Percentiles rank a stretch among this genome's conserved stretches.
Conservation (phyloP, 2,329 filamentous ascomycete species). For the Bipolaris gigantea region DNA sequence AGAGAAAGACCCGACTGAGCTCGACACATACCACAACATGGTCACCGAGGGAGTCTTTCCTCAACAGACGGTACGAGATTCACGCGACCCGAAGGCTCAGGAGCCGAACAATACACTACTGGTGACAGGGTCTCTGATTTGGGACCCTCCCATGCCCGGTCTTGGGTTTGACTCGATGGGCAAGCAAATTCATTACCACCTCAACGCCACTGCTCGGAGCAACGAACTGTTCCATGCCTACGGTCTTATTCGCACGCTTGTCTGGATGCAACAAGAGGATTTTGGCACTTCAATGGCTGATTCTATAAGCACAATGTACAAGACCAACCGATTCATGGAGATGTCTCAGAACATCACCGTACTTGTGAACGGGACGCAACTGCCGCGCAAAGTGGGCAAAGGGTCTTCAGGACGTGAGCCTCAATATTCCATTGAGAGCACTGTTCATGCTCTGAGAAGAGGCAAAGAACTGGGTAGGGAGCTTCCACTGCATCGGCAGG, state of each 20-base stretch:
- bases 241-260: slow-evolving; percentile 76
- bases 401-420: slow-evolving; percentile 27
- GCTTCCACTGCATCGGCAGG: slow-evolving; percentile 32
- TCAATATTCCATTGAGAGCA: slow-evolving; percentile 36
- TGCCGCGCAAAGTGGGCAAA: slow-evolving; percentile 15
- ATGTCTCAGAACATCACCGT: slow-evolving; percentile 60
- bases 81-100: slow-evolving; percentile 48
- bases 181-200: slow-evolving; percentile 62
- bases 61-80: slow-evolving; percentile 54
- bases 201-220: slow-evolving; percentile 61
- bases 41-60: slow-evolving; percentile 57
- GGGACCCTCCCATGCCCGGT: slow-evolving; percentile 50
- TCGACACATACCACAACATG: slow-evolving; percentile 53
- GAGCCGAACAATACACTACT: slow-evolving; percentile 72
- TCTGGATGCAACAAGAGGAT: slow-evolving; percentile 69
- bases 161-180: slow-evolving; percentile 59
- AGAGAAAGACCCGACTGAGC: slow-evolving; percentile 22
- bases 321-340: slow-evolving; percentile 62
- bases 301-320: slow-evolving; percentile 58
- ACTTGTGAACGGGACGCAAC: slow-evolving; percentile 23
- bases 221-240: slow-evolving; percentile 70
- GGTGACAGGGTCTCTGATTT: slow-evolving; percentile 46
- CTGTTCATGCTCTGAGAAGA: slow-evolving; percentile 25
- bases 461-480: slow-evolving; percentile 26
- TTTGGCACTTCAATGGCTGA: slow-evolving; percentile 62